Conservation (phyloP, 2,329 filamentous ascomycete genomes). For the Trichoderma afroharzianum region DNA sequence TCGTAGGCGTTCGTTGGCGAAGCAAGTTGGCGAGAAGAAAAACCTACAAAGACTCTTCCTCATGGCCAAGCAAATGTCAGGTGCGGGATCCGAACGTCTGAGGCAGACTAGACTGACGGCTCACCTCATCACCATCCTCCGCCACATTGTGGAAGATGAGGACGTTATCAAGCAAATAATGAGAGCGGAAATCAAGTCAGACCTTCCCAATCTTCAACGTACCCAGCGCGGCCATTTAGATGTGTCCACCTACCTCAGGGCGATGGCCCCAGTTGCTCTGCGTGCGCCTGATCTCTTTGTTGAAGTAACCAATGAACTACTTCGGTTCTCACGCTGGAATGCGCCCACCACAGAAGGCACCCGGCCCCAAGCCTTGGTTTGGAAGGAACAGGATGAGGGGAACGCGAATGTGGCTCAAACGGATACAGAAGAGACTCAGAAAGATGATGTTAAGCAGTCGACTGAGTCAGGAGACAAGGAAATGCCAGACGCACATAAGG, state of each 20-base stretch:
- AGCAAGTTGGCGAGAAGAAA: constrained; percentile 76
- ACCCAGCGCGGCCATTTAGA: constrained; percentile 58
- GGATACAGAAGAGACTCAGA: constrained; percentile 17
- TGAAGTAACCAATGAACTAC: constrained; percentile 78
- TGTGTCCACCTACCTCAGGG: constrained; percentile 67
- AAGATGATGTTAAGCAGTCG: constrained; percentile 53
- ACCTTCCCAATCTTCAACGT: constrained; percentile 59
- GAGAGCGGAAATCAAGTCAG: constrained; percentile 79
- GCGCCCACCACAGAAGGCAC: constrained; percentile 33
- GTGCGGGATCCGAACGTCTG: constrained; percentile 71
- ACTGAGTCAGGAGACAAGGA: constrained; percentile 59
- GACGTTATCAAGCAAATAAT: constrained; percentile 88
- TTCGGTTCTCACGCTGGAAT: constrained; percentile 66
- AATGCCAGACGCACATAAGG: constrained; percentile 62
- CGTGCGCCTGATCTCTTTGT: constrained; percentile 84
- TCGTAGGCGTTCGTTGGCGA: constrained; percentile 70
- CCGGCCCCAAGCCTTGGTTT: constrained; percentile 36
- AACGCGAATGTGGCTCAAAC: constrained; percentile 19
- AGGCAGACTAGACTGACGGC: constrained; percentile 49
- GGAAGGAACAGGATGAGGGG: constrained; percentile 38
- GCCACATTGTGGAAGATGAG: constrained; percentile 93
- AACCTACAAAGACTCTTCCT: constrained; percentile 88
- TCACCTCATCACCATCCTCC: constrained; percentile 78
- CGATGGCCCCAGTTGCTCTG: constrained; percentile 74
- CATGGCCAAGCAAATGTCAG: constrained; percentile 89